Evolutionary conservation across 305 asterid species (phyloP).

Genomic region (Fraxinus platypoda): DNA sequence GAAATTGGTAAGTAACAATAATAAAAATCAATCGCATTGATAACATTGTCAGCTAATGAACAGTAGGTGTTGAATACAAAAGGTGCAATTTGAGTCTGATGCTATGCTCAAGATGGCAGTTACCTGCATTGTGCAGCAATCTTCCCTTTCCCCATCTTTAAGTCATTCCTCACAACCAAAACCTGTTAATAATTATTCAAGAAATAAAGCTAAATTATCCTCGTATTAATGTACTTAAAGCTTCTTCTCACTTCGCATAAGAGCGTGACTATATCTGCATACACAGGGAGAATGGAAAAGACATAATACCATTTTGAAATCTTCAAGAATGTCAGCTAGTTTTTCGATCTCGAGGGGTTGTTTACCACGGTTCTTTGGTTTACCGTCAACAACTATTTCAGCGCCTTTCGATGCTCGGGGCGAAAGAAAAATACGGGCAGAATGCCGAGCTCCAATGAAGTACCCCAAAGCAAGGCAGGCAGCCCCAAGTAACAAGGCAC

Average conservation of each 20-base stretch:
- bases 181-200: constrained; percentile 53
- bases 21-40: neutral
- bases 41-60: neutral
- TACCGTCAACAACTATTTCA: constrained; percentile 32
- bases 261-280: neutral
- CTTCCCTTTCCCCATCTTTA: constrained; percentile 99
- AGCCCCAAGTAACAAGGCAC: constrained; percentile 71
- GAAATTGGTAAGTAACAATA: neutral
- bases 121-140: constrained; percentile 99
- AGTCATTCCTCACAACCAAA: constrained; percentile 95
- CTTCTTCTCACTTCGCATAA: neutral
- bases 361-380: constrained; percentile 52
- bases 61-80: neutral
- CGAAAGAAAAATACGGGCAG: constrained; percentile 33
- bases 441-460: constrained; percentile 55
- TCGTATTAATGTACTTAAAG: neutral
- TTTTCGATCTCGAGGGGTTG: constrained; percentile 67
- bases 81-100: neutral
- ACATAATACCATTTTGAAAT: constrained; percentile 77
- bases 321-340: constrained; percentile 80
- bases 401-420: constrained; percentile 23
- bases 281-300: neutral
- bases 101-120: neutral
- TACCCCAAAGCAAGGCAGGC: constrained; percentile 79
- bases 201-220: constrained; percentile 7